Percentiles rank a stretch among this genome's conserved stretches.
Conservation (phyloP, 441 rosid genomes). For the Sinapis alba region DNA sequence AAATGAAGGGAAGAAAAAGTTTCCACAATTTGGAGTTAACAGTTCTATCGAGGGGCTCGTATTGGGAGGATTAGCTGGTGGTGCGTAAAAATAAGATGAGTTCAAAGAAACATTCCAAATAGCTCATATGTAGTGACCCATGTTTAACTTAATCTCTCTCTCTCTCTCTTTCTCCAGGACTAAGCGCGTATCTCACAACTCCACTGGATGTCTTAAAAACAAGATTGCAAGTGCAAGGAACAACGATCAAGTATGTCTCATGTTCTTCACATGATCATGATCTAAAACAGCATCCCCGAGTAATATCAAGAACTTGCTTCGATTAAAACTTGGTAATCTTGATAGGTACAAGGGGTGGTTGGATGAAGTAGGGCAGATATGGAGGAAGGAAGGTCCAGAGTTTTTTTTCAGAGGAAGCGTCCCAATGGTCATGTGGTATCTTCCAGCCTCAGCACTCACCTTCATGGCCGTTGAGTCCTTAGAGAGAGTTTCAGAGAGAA, state of each 20-base stretch:
- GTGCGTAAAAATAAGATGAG: constrained; percentile 47
- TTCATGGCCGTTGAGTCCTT: constrained; percentile 96
- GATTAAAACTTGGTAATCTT: neutral
- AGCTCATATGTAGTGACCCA: neutral
- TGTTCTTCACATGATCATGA: neutral
- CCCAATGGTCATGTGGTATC: constrained; percentile 90
- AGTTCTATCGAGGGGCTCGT: constrained; percentile 76
- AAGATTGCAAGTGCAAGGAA: constrained; percentile 92
- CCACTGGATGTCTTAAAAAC: constrained; percentile 93
- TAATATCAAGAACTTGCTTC: neutral
- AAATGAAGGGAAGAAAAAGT: constrained; percentile 59
- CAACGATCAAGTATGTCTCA: constrained; percentile 60
- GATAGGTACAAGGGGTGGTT: constrained; percentile 80
- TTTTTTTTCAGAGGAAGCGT: constrained; percentile 88
- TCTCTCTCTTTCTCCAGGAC: constrained; percentile 51
- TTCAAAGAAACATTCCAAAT: constrained; percentile 5
- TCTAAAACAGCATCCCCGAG: neutral
- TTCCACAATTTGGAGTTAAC: constrained; percentile 47
- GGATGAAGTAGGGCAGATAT: constrained; percentile 68
- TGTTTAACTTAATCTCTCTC: neutral
- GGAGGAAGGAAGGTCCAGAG: constrained; percentile 67
- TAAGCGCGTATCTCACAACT: constrained; percentile 86
- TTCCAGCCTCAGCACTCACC: constrained; percentile 94
- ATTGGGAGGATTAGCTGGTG: constrained; percentile 94
- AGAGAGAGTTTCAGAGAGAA: constrained; percentile 70